Base-by-base conservation (phyloP, 1,284 basidiomycete species). In the Ustilago hordei region DNA sequence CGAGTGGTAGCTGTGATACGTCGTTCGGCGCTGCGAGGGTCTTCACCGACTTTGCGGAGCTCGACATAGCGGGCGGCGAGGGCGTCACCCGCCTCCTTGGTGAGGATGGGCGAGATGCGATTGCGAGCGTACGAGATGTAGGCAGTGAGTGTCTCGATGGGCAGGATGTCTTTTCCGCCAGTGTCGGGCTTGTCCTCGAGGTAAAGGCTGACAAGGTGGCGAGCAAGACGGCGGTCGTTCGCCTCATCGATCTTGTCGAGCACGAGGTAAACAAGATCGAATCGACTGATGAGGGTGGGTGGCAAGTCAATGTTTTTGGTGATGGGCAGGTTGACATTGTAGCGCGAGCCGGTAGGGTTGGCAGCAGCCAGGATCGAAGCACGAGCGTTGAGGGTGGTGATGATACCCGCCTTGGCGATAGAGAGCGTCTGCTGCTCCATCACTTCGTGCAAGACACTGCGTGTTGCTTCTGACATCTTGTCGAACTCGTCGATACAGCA, bases 371-470 rank as follows among this genome's bases (percentile, higher is more conserved):
- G 89, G 78, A 99, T 95, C 0, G 97, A 99, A 0, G 96, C 98
- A 39, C 97, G 90, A 0, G 97, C 96, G 81, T 99, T 99, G 75
- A 99, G 89, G 0, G 97, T 98, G 0, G 96, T 99, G 86, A 98
- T 99, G 84, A 99, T 99, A 11, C 97, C 97, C 0, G 96, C 96
- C 87, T 99, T 99, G n/a, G 97, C 97, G 70, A 99, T 96, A 2
- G 95, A 98, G 3, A 99, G 95, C 0, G 96, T 99, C 92, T 99
- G 96, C 92, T 99, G 96, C 90, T 99, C 96, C 96, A 99, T 99
- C 45, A 98, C 97, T 92, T 99, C 97, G 86, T 99, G 96, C 58
- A 99, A 88, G 1, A 98, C 97, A 86, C 93, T 95, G 55, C 97
- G 91, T 9, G 96, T 98, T 0, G 95, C 91, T 83, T 99, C 96